phyloP scores from a whole-genome alignment of 257 asterid species.

The Anisodus acutangulus region DNA sequence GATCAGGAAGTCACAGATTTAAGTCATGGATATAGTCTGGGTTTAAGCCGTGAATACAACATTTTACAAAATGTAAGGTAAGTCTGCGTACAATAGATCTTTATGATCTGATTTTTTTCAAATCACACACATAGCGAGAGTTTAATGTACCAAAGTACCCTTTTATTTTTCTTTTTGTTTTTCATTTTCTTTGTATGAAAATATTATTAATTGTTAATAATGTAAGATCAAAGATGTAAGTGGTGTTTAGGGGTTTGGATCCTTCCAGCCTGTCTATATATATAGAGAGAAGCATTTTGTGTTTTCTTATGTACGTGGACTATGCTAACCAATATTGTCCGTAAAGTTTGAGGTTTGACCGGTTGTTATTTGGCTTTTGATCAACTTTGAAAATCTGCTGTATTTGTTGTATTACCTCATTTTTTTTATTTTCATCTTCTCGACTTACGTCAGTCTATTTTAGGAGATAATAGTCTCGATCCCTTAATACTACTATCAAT shows the following conservation, averaged over 20 bases:
- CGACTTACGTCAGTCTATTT: too few species aligned
- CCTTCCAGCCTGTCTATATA: slow-evolving; percentile 70
- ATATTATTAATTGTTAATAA: slow-evolving; percentile 60
- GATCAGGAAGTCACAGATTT: too few species aligned
- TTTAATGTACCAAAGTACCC: too few species aligned
- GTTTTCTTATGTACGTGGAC: slow-evolving; percentile 45
- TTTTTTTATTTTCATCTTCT: neutral
- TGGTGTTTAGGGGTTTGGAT: slow-evolving; percentile 63
- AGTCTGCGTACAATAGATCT: too few species aligned
- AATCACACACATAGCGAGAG: too few species aligned
- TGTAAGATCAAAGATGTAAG: slow-evolving; percentile 60
- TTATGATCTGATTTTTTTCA: too few species aligned
- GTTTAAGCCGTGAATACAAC: too few species aligned
- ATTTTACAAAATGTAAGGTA: too few species aligned
- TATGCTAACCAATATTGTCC: slow-evolving; percentile 35
- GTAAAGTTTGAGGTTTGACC: slow-evolving; percentile 56
- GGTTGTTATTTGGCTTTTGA: slow-evolving; percentile 39
- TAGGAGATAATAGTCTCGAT: too few species aligned
- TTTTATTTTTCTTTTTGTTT: too few species aligned
- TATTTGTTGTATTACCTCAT: neutral
- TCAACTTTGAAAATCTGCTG: slow-evolving; percentile 39
- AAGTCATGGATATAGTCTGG: too few species aligned
- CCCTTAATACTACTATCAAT: too few species aligned
- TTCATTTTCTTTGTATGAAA: slow-evolving; percentile 36
- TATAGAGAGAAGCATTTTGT: slow-evolving; percentile 34